Conservation (phyloP, 805 yeast species). For the Teunomyces pallodes region DNA sequence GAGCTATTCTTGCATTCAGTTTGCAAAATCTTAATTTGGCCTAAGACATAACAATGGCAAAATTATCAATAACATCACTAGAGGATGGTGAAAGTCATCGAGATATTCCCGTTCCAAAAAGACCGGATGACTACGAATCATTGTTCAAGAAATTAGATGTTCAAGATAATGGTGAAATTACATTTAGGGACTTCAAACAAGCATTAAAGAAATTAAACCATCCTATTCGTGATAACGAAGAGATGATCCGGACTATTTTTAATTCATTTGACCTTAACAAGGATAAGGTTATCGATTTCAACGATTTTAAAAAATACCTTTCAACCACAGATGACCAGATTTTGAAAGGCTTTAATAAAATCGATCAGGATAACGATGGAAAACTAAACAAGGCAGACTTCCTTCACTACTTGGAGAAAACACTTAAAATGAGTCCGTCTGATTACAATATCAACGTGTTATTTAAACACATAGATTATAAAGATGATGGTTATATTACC, state of each 20-base stretch:
- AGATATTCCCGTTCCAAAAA: not conserved
- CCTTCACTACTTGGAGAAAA: conserved; percentile 54
- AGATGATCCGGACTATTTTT: conserved; percentile 57
- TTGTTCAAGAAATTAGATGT: conserved; percentile 38
- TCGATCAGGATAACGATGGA: conserved; percentile 77
- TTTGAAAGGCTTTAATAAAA: conserved; percentile 58
- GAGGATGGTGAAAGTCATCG: not conserved
- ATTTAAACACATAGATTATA: conserved; percentile 53
- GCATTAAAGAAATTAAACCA: conserved; percentile 52
- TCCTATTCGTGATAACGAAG: conserved; percentile 61
- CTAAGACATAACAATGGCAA: not conserved
- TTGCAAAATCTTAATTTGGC: not conserved
- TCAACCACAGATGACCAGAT: conserved; percentile 69
- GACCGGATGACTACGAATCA: conserved; percentile 27
- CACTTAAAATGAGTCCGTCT: conserved; percentile 53
- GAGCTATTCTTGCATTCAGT: not conserved
- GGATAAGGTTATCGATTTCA: conserved; percentile 57
- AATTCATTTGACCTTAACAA: conserved; percentile 55
- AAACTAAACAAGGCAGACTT: conserved; percentile 64
- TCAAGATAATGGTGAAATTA: conserved; percentile 46
- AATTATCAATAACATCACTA: not conserved
- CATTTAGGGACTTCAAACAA: conserved; percentile 45
- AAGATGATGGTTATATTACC: conserved; percentile 65
- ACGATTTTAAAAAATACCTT: conserved; percentile 66
- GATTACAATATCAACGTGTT: conserved; percentile 52